These are phyloP conservation scores for Phytophthora litchii DNA, from an alignment of 352 stramenopile genomes.

Conservation along the genomic window DNA sequence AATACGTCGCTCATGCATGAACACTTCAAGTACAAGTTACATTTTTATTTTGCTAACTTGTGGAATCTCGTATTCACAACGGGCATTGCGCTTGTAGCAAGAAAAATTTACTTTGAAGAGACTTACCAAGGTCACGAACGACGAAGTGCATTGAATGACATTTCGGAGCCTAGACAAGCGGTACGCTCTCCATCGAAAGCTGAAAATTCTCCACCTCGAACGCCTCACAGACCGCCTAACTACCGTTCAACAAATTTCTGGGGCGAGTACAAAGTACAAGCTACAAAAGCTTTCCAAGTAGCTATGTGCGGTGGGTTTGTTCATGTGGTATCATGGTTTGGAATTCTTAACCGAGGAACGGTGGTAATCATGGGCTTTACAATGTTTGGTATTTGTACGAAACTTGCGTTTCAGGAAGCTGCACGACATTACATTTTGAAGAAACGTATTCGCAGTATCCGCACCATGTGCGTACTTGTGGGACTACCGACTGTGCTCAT, in stretches of 20 bases:
- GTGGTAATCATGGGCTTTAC: slow-evolving; percentile 30
- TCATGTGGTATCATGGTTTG: slow-evolving; percentile 25
- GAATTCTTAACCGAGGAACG: slow-evolving; percentile 8
- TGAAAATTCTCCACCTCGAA: neutral
- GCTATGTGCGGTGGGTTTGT: slow-evolving; percentile 27
- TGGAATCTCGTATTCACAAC: slow-evolving; percentile 22
- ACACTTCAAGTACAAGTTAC: slow-evolving; percentile 25
- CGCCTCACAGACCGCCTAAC: slow-evolving; percentile 1
- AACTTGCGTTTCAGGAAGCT: slow-evolving; percentile 40
- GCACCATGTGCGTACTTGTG: slow-evolving; percentile 47
- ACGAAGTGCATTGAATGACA: neutral
- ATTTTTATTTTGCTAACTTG: slow-evolving; percentile 37
- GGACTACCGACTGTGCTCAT: slow-evolving; percentile 52
- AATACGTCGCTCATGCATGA: slow-evolving; percentile 19
- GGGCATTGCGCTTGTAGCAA: slow-evolving; percentile 4
- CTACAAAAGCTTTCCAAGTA: neutral
- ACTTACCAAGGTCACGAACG: slow-evolving; percentile 14
- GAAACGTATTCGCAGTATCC: slow-evolving; percentile 34
- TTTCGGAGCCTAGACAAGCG: neutral
- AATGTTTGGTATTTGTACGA: slow-evolving; percentile 31
- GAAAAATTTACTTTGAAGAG: slow-evolving; percentile 25
- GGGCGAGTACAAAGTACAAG: neutral
- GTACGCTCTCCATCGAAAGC: neutral
- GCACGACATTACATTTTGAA: slow-evolving; percentile 31
- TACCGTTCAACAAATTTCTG: slow-evolving; percentile 12